phyloP scores from a whole-genome alignment of 108 stramenopile species.

The Epithemia pelagica region DNA sequence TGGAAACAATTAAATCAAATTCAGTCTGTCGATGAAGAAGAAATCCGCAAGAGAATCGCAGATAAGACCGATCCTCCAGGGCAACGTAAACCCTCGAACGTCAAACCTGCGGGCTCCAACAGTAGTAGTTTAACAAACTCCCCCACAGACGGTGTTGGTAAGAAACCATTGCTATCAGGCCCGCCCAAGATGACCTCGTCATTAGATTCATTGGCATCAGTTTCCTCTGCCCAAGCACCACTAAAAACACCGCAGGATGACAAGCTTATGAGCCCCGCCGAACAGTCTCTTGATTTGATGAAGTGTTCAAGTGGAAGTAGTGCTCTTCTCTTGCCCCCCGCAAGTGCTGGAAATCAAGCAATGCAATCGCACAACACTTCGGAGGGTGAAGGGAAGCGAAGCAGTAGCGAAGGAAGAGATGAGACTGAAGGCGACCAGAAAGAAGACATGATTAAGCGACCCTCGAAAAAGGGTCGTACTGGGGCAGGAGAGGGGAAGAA shows the following conservation, averaged over 20 bases:
- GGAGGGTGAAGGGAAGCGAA: constrained; percentile 6
- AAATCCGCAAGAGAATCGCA: constrained; percentile 30
- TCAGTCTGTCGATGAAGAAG: constrained; percentile 53
- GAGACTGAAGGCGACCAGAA: constrained; percentile 18
- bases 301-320: constrained; percentile 51
- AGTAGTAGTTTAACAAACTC: constrained; percentile 51
- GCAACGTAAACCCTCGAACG: constrained; percentile 7
- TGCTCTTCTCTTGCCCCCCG: constrained; percentile 27
- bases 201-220: constrained; percentile 43
- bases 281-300: constrained; percentile 43
- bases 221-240: constrained; percentile 37
- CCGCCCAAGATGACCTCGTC: constrained; percentile 25
- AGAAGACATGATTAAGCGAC: constrained; percentile 13
- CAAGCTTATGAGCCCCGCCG: constrained; percentile 19
- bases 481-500: constrained; percentile 18
- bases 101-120: constrained; percentile 23
- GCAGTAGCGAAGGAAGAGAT: constrained; percentile 23
- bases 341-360: constrained; percentile 15
- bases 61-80: constrained; percentile 11
- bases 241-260: constrained; percentile 22
- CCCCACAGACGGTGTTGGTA: constrained; percentile 35
- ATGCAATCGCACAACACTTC: neutral
- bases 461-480: constrained; percentile 1
- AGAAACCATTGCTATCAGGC: constrained; percentile 7
- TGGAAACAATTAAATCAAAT: constrained; percentile 65